These are phyloP conservation scores for Phytophthora meadii DNA, from an alignment of 352 stramenopile species.

Conservation along the genomic window DNA sequence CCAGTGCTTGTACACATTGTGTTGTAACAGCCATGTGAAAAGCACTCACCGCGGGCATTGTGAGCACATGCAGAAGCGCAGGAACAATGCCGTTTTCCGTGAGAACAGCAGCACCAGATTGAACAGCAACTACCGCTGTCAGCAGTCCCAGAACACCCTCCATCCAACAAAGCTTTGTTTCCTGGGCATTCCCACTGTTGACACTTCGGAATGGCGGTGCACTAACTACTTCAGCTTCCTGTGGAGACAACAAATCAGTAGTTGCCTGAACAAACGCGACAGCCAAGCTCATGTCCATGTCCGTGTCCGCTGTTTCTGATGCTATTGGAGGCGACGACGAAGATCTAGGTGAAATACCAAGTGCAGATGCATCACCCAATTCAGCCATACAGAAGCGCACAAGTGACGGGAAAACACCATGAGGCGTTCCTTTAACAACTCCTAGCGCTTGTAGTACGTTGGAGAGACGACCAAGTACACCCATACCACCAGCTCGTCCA, in stretches of 20 bases:
- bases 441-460: slow-evolving; percentile 80
- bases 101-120: slow-evolving; percentile 74
- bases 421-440: slow-evolving; percentile 78
- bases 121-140: slow-evolving; percentile 76
- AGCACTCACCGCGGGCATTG: slow-evolving; percentile 53
- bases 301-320: slow-evolving; percentile 65
- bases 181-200: slow-evolving; percentile 34
- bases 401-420: slow-evolving; percentile 84
- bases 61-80: slow-evolving; percentile 80
- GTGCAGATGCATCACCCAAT: slow-evolving; percentile 47
- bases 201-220: slow-evolving; percentile 61
- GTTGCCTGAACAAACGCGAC: slow-evolving; percentile 91
- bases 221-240: slow-evolving; percentile 71
- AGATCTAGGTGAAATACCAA: slow-evolving; percentile 17
- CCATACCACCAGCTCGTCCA: slow-evolving; percentile 66
- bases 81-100: slow-evolving; percentile 89
- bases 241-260: slow-evolving; percentile 68
- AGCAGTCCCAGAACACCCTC: slow-evolving; percentile 81
- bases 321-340: slow-evolving; percentile 27
- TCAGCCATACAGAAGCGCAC: slow-evolving; percentile 84
- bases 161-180: slow-evolving; percentile 78
- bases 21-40: slow-evolving; percentile 81
- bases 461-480: slow-evolving; percentile 78
- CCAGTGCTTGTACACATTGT: slow-evolving; percentile 81
- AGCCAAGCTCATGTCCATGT: slow-evolving; percentile 91